Evolutionary conservation across 2,329 filamentous ascomycete genomes (phyloP).

Genomic region (Alternaria longipes): DNA sequence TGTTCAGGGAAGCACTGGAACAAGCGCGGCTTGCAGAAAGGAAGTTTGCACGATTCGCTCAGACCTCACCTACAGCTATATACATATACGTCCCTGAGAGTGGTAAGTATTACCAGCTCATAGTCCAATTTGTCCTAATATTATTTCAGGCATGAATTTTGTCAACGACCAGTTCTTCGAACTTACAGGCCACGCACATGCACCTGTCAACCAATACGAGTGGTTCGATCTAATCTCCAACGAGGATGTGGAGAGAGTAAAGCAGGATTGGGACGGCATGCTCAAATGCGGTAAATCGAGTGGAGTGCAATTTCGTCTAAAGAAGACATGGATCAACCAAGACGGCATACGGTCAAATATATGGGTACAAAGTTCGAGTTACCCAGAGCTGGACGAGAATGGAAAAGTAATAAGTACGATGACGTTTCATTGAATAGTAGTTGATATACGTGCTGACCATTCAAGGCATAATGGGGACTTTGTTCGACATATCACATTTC

Average conservation of each 20-base stretch:
- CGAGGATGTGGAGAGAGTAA: conserved; percentile 30
- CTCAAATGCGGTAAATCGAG: conserved; percentile 25
- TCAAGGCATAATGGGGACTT: conserved; percentile 43
- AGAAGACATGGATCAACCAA: conserved; percentile 40
- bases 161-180: conserved; percentile 44
- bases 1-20: conserved; percentile 33
- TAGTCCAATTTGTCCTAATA: background rate
- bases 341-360: conserved; percentile 35
- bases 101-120: conserved; percentile 16
- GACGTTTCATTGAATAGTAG: accelerated
- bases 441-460: background rate
- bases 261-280: conserved; percentile 29
- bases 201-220: conserved; percentile 23
- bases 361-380: conserved; percentile 40
- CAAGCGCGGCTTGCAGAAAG: conserved; percentile 35
- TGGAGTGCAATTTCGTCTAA: conserved; percentile 36
- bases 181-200: conserved; percentile 30
- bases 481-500: conserved; percentile 50
- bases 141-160: conserved; percentile 34
- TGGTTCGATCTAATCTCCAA: conserved; percentile 33
- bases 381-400: conserved; percentile 33
- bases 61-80: conserved; percentile 38
- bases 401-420: conserved; percentile 36
- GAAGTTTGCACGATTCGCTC: conserved; percentile 39
- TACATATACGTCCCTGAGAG: conserved; percentile 35